Percentiles rank a stretch among this genome's conserved stretches.
Conservation (phyloP, 805 yeast genomes). For the Wickerhamiella bombiphila region DNA sequence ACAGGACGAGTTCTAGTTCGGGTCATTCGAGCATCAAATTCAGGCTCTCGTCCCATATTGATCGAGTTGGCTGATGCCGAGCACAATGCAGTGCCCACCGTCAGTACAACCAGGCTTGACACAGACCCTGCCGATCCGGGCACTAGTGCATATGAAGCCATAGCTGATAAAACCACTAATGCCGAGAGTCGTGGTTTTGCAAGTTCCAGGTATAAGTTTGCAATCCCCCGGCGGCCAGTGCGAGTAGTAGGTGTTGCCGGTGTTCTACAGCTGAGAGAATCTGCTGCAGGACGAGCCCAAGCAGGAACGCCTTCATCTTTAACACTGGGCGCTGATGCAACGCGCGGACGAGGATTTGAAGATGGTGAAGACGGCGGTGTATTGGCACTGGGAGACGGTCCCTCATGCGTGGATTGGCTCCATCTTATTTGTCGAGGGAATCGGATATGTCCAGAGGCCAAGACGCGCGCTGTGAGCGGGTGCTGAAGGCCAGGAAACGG, state of each 20-base stretch:
- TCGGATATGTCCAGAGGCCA: no score
- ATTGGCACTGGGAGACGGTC: no score
- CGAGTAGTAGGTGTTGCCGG: not conserved
- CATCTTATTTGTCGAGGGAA: no score
- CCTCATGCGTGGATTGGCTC: no score
- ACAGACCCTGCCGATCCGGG: slow-evolving; percentile 62
- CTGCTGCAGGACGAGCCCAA: slow-evolving; percentile 2
- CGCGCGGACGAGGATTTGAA: no score
- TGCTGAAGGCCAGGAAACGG: no score
- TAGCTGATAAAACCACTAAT: slow-evolving; percentile 77
- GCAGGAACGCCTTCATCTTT: not conserved
- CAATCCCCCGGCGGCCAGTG: not conserved
- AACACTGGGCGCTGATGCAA: no score
- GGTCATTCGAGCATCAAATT: slow-evolving; percentile 72
- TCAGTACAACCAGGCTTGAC: slow-evolving; percentile 52
- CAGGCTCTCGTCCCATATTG: slow-evolving; percentile 93
- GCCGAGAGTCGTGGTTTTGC: slow-evolving; percentile 83
- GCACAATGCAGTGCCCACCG: slow-evolving; percentile 72
- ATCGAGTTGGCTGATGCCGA: slow-evolving; percentile 95
- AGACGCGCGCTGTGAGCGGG: no score
- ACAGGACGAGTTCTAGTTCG: slow-evolving; percentile 84
- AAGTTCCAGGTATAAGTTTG: slow-evolving; percentile 45
- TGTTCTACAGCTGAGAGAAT: not conserved
- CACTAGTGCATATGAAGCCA: slow-evolving; percentile 85
- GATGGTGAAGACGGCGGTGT: no score